Percentiles rank a stretch among this genome's conserved stretches.
These are phyloP conservation scores for Brassica juncea DNA, from an alignment of 345 rosid genomes.

Conservation along the genomic window DNA sequence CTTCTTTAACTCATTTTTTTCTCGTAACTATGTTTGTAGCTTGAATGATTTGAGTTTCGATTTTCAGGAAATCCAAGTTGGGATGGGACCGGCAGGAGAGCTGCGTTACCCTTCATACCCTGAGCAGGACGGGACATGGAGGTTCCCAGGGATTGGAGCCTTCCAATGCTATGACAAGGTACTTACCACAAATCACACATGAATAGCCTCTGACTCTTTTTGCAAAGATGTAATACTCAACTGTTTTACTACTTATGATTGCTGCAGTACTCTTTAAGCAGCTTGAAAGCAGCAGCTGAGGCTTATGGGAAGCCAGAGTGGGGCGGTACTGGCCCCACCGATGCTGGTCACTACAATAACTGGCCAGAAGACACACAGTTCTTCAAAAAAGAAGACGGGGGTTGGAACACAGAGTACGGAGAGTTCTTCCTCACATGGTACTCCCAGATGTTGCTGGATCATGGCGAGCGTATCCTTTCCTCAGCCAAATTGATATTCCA, in stretches of 20 bases:
- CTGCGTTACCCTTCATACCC: constrained; percentile 94
- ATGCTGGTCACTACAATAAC: constrained; percentile 91
- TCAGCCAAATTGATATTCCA: constrained; percentile 63
- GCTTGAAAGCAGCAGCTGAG: constrained; percentile 91
- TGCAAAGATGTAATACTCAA: constrained; percentile 1
- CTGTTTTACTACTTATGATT: constrained; percentile 2
- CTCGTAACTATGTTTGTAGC: not conserved
- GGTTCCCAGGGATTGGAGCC: constrained; percentile 95
- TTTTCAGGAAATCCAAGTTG: constrained; percentile 90
- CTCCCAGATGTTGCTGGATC: constrained; percentile 82
- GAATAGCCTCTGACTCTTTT: not conserved
- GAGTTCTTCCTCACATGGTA: constrained; percentile 94
- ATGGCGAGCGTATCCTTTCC: constrained; percentile 74
- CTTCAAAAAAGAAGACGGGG: constrained; percentile 79
- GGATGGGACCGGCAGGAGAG: constrained; percentile 99
- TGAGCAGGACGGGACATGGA: constrained; percentile 85
- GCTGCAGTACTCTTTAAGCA: constrained; percentile 73
- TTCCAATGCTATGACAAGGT: constrained; percentile 98
- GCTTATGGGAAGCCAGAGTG: constrained; percentile 88
- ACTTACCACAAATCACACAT: not conserved
- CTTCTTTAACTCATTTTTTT: not conserved
- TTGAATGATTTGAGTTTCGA: not conserved
- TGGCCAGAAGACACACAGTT: constrained; percentile 97
- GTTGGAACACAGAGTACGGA: constrained; percentile 79
- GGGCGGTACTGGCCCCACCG: constrained; percentile 93